Base-by-base conservation (phyloP, 1,284 basidiomycete genomes). In the Cryptococcus sp. region DNA sequence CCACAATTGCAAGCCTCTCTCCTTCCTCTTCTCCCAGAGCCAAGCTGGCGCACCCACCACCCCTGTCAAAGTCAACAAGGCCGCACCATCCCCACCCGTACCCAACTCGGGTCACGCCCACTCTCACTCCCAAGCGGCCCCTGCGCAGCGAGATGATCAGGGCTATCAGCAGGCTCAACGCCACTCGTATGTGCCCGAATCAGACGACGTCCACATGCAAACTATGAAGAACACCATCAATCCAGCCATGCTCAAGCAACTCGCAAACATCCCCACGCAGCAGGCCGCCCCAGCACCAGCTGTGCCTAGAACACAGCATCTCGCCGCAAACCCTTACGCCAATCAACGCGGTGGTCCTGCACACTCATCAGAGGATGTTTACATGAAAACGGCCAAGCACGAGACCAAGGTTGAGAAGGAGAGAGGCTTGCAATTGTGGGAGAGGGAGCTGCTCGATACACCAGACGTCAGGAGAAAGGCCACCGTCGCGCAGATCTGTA, bases 401-500 rank as follows among this genome's bases (percentile, higher is more conserved):
- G 70, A 75, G 52, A 64, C 68, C 2, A 47, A 45, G 41, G 30
- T 53, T 35, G 66, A 70, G 54, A 68, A 73, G 60, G 63, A 68
- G 47, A 61, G 68, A 62, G 79, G 62, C 15, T 69, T 89, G 55
- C 84, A 87, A 74, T 78, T 86, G 54, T 95, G 90, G 90, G 93
- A 95, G 81, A 85, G 84, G 60, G 88, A 91, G 69, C 81, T 94
- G 39, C 72, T 95, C 47, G 87, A 89, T 35, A 91, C 85, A 61
- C 76, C 87, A 16, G 94, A 97, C 76, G 88, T 96, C 55, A 90
- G 86, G 75, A 85, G 93, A 55, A 96, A 96, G 78, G 89, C 93
- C 2, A 96, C 93, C 5, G 91, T 97, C 13, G 93, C 93, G 23
- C 94, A 97, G 73, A 85, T 97, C 47, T 97, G 93, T 94, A 73